Percentiles rank a stretch among this genome's conserved stretches.
These are phyloP conservation scores for Asparagopsis taxiformis DNA, from an alignment of 31 red algal genomes.

Conservation along the genomic window DNA sequence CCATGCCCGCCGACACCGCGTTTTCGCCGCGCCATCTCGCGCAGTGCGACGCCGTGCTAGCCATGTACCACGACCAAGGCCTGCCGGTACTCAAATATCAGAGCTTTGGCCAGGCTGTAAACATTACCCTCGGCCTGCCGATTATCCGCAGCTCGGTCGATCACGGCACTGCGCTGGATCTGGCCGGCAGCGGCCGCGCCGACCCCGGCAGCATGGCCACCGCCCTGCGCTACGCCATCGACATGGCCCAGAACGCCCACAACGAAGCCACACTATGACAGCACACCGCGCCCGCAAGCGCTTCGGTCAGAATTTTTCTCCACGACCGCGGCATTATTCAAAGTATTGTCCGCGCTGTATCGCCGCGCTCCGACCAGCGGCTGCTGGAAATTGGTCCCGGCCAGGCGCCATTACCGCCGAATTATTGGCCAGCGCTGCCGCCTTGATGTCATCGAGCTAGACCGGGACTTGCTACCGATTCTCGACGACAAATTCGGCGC, in stretches of 20 bases:
- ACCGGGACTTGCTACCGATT: neutral
- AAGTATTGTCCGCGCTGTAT: neutral
- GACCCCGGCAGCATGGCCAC: neutral
- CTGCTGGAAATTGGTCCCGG: slow-evolving; percentile 9
- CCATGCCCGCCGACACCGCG: slow-evolving; percentile 4
- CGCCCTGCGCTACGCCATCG: neutral
- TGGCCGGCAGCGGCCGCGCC: neutral
- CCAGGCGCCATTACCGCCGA: neutral
- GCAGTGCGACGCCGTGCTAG: neutral
- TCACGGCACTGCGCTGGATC: slow-evolving; percentile 21
- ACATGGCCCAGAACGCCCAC: neutral
- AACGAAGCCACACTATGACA: neutral
- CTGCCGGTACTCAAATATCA: slow-evolving; percentile 1
- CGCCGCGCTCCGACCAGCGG: neutral
- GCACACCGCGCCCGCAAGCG: slow-evolving; percentile 2
- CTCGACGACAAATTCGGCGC: neutral
- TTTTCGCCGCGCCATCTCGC: neutral
- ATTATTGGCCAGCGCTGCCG: neutral
- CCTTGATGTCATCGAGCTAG: slow-evolving; percentile 4
- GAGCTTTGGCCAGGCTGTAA: slow-evolving; percentile 6
- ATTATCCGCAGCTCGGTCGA: slow-evolving; percentile 18
- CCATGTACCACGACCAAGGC: slow-evolving; percentile 36
- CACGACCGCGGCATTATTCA: neutral
- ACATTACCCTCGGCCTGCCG: slow-evolving; percentile 14
- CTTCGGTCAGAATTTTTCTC: slow-evolving; percentile 16